Evolutionary conservation across 2,329 filamentous ascomycete genomes (phyloP), one percentile per base, ranked within the genome.

Genomic region (Amesomyces nigricolor): DNA sequence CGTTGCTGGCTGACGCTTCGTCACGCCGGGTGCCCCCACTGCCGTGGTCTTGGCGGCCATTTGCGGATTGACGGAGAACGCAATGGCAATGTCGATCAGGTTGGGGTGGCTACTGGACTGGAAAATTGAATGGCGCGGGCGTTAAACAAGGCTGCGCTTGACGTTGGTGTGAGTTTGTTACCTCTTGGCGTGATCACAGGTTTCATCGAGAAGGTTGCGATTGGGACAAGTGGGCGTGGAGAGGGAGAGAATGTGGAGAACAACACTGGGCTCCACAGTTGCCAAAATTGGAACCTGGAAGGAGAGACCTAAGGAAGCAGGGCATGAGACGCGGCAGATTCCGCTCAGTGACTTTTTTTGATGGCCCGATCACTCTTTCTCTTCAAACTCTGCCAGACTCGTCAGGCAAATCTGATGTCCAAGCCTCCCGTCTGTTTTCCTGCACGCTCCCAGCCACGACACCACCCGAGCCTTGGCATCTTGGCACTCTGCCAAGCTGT

Each of bases 21-120:
- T 26, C 22, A 26, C 22, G 22, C 22, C 22, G 22, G 22, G 22
- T 6, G 22, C 22, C 7, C 32, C 32, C 32, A 35, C 32, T 35
- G 32, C 32, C 9, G 8, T 35, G 9, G 17, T 47, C 58, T 60
- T 60, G 58, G 58, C 58, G 35, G 46, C n/a, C 38, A 55, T 56
- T 56, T 53, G 54, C 47, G 47, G 40, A 44, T 42, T 19, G 43
- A 44, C 22, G 13, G 40, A 54, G 48, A 52, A 52, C 51, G 58
- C 47, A 48, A 55, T 26, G 49, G 53, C 48, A 58, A 60, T 60
- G 58, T 51, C 46, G 56, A 60, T 60, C 58, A 54, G 45, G 51
- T 58, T 54, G 53, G 39, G 38, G 2, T n/a, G 7, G 6, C 10
- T 10, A 17, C 6, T 10, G 39, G 22, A 39, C 30, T 22, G 19